Conservation (phyloP, 1,284 basidiomycete species). For the Albatrellus sp. region DNA sequence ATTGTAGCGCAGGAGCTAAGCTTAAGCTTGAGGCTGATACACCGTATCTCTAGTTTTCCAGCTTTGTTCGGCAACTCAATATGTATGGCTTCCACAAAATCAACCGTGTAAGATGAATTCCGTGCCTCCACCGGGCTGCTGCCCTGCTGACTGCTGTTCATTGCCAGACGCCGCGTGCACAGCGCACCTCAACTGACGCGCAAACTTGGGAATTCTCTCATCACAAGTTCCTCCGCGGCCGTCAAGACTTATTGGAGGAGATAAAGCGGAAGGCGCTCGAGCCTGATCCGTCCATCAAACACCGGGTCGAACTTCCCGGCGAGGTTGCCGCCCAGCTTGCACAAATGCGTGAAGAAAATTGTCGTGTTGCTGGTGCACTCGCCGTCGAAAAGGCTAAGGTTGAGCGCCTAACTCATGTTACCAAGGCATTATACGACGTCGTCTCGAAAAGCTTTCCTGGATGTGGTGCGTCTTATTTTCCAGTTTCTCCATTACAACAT, state of each 20-base stretch:
- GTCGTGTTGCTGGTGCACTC: conserved; percentile 40
- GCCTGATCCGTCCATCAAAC: conserved; percentile 53
- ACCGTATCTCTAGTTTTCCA: conserved; percentile 52
- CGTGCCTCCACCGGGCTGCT: conserved; percentile 1
- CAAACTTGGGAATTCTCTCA: conserved; percentile 88
- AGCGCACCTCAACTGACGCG: conserved; percentile 64
- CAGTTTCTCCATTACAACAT: background rate
- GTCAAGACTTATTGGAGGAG: conserved; percentile 74
- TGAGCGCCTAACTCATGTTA: conserved; percentile 23
- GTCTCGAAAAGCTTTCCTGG: conserved; percentile 40
- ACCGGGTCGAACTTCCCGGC: conserved; percentile 64
- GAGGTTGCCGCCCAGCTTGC: conserved; percentile 61
- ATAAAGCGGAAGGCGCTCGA: conserved; percentile 80
- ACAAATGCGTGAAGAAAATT: conserved; percentile 59
- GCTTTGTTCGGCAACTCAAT: conserved; percentile 82
- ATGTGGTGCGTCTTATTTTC: conserved; percentile 25
- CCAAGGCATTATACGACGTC: conserved; percentile 43
- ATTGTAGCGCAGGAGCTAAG: conserved; percentile 6
- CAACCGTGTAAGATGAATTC: conserved; percentile 41
- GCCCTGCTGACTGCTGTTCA: background rate
- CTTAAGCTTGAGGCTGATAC: conserved; percentile 3
- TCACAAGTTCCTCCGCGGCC: conserved; percentile 71
- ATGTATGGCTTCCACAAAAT: conserved; percentile 87
- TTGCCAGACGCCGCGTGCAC: conserved; percentile 65
- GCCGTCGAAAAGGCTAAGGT: conserved; percentile 35